Base-by-base conservation (phyloP, 176 grass and related monocot genomes). In the Ensete glaucum region DNA sequence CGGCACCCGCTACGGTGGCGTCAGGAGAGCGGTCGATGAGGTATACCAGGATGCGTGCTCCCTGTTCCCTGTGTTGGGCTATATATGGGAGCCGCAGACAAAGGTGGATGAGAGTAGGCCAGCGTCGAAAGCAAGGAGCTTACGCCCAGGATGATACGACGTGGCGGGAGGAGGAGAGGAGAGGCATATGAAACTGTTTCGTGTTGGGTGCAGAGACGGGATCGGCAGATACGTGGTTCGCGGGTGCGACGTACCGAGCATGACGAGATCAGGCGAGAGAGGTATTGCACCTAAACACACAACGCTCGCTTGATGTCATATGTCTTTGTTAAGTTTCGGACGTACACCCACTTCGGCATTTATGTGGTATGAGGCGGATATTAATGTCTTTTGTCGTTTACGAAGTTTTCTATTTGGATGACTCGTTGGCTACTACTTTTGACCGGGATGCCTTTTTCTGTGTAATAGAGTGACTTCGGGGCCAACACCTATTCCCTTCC, bases 291-390 rank as follows among this genome's bases (percentile, higher is more conserved):
- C 57, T 43, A 60, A n/a, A 9, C 57, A 60, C 57, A 15, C 6
- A 7, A 59, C 75, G 17, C 22, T 73, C 75, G 17, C 22, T 73
- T 60, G 81, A 96, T 87, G 85, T 92, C 88, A 73, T 92, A 92
- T 76, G 93, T 3, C 81, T 52, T 96, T 84, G 54, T 87, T 88
- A 74, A 92, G 89, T 54, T 54, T 60, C n/a, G 57, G 57, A 60
- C 5, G 57, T 20, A 4, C 19, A 60, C 57, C 57, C 3, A 60
- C 19, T 60, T 60, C 5, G 14, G 19, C 57, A 20, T 17, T 9
- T 60, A 15, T 16, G 16, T 3, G 54, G 54, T 6, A 43, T 43
- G 34, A 43, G 34, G 6, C 34, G 34, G 4, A 43, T 43, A 43
- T 43, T 43, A 43, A 43, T 43, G 34, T 43, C 34, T 43, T 43